Evolutionary conservation across 768 basidiomycete species (phyloP), one percentile per base, ranked within the genome.

Genomic region (Artomyces pyxidatus): DNA sequence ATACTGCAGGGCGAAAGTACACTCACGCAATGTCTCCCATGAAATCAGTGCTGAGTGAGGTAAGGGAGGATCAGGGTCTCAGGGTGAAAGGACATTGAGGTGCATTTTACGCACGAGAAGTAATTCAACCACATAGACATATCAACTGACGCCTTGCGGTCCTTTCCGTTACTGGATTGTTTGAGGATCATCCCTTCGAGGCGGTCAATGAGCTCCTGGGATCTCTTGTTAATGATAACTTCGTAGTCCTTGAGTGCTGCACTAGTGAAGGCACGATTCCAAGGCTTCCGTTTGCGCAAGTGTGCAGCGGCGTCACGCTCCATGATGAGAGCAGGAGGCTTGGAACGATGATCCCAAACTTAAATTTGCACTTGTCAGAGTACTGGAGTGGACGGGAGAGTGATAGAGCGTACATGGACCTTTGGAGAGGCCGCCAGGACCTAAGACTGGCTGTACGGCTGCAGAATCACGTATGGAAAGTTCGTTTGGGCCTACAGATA

Each of bases 271-370:
- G 69, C 77, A 19, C 74, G 64, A 17, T 70, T 71, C 77, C 77
- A 79, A 2, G 73, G 64, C 21, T 68, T 66, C 9, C 76, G 68
- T 9, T 75, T 66, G 8, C 68, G 63, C 2, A 66, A 62, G 50
- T 80, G 78, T 29, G 75, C 70, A 0, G 62, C 59, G 48, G 68
- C 68, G 53, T 74, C 64, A 30, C 68, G 59, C 21, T 71, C 53
- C 26, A 64, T 63, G 50, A 72, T 68, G 45, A 73, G 52, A 12
- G 66, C 61, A 53, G 58, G 64, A 21, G 72, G 68, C 50, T 71
- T 59, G 16, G 32, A 32, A 2, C 76, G 70, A 1, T 72, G 71
- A 39, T 78, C 76, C 76, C 76, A 79, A 58, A 72, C 77, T 80
- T 47, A 11, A 49, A 35, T 19, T 16, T 14, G 40, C n/a, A 28